Evolutionary conservation across 2,329 filamentous ascomycete species (phyloP), one percentile per base, ranked within the genome.

Genomic region (Aspergillus ruber): DNA sequence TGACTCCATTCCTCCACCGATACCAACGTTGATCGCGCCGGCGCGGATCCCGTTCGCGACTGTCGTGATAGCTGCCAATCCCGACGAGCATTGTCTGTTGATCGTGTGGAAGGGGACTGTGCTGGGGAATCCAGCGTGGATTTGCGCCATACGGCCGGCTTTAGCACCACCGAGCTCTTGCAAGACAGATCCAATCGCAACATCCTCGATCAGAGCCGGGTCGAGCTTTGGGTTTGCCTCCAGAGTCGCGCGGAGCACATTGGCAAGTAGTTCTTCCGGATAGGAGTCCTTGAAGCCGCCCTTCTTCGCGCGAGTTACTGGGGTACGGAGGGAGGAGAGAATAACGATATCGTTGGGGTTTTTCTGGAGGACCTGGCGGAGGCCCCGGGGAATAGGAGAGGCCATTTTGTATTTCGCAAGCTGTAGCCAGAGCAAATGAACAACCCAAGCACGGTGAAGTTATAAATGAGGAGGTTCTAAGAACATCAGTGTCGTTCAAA

Each of bases 31-130:
- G 67, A 98, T 97, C 58, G 80, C 81, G 52, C 90, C 90, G 43
- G 76, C 74, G 49, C 78, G 69, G 69, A 98, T 96, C 66, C 90
- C 81, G 73, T 93, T 85, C 44, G 93, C 90, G 57, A 98, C 94
- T 64, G 96, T 90, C 70, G 94, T 90, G 4, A 90, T 88, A 49
- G 93, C 90, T 73, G 96, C 94, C 56, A 98, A 83, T 29, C 93
- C 93, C 0, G 90, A 96, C 33, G 89, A 94, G 79, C 93, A 98
- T 83, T 97, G 97, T 52, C 93, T 86, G 78, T 97, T 97, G 49
- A 95, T 79, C 39, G 86, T 84, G 40, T 81, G 90, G 54, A 86
- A 88, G 55, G 82, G 81, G 42, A 88, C 80, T 6, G 91, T 96
- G 75, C 93, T 90, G 57, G 93, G 90, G 76, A 93, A 95, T 59